Conservation (phyloP, 225 moss, liverwort and hornwort genomes). For the Sphagnum tenellum region DNA sequence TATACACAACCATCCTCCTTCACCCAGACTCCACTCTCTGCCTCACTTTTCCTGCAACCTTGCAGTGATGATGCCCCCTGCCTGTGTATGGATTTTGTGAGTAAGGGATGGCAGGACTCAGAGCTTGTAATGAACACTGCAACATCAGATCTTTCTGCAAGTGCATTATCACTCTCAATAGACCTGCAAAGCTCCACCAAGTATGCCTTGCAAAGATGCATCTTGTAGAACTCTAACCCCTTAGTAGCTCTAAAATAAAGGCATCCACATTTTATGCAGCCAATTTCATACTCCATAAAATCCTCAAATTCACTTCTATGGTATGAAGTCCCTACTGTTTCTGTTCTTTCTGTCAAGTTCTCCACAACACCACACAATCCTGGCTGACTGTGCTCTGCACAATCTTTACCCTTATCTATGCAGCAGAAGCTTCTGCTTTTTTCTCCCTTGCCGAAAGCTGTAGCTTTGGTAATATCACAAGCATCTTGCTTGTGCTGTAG, state of each 20-base stretch:
- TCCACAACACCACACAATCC: no score
- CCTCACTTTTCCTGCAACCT: not conserved
- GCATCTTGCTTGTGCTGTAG: no score
- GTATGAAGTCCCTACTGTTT: slow-evolving; percentile 3
- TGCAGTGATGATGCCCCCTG: slow-evolving; percentile 2
- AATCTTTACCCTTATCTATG: no score
- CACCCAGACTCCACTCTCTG: slow-evolving; percentile 36
- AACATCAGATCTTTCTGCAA: not conserved
- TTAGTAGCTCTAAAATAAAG: not conserved
- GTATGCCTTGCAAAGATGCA: slow-evolving; percentile 9
- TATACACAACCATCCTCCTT: slow-evolving; percentile 60
- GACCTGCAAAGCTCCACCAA: slow-evolving; percentile 7
- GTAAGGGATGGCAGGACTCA: slow-evolving; percentile 9
- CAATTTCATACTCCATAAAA: slow-evolving; percentile 2
- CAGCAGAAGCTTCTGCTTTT: no score
- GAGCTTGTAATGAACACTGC: slow-evolving; percentile 11
- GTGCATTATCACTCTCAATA: not conserved
- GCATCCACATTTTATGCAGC: slow-evolving; percentile 11
- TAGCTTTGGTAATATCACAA: no score
- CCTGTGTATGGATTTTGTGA: slow-evolving; percentile 8
- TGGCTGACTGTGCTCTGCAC: no score
- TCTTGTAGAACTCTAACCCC: no score
- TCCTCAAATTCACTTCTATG: not conserved
- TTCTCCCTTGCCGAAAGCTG: no score
- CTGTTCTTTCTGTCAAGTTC: not conserved